Base-by-base conservation (phyloP, 441 rosid species). In the Francoa sonchifolia region DNA sequence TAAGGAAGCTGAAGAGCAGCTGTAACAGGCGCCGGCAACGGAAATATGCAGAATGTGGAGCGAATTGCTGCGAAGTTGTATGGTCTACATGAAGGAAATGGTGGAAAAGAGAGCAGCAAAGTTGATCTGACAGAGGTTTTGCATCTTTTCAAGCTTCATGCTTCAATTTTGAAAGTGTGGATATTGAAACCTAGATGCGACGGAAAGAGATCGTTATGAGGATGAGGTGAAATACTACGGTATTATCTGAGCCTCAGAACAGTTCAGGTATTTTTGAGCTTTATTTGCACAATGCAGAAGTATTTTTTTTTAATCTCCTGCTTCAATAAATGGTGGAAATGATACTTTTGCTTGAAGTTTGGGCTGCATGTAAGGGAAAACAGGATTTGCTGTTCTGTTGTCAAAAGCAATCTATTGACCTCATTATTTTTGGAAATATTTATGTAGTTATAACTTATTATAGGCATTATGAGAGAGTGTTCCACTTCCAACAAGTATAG, bases 41-140 rank as follows among this genome's bases (percentile, higher is more conserved):
- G 75, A 62, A 21, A 72, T 72, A 55, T 61, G 66, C 62, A 65
- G 62, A 10, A 72, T 74, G 57, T 87, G 88, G 86, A 72, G 78
- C 59, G 82, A 94, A 3, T 59, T 83, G 58, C 61, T 83, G 50
- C 66, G 66, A 44, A 71, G 87, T 63, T 78, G 89, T 53, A 57
- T 77, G 65, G 44, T 75, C 47, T 73, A 78, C 39, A 52, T 59
- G 54, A 66, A 80, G 32, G 79, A 76, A 57, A 44, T 18, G 23
- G 51, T 76, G 16, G 87, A 93, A 42, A 77, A 69, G 66, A 71
- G 71, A 65, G 79, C 63, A n/a, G 90, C 85, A 8, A 65, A 67
- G 12, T 80, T 44, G 63, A 71, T 33, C 71, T n/a, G n/a, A n/a
- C 73, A 14, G 69, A 67, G 18, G 68, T 55, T 72, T 71, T 26